A percentile compares a stretch with the other conserved stretches of the same genome.
phyloP scores from a whole-genome alignment of 2,329 filamentous ascomycete genomes.

The Epichloe festucae region DNA sequence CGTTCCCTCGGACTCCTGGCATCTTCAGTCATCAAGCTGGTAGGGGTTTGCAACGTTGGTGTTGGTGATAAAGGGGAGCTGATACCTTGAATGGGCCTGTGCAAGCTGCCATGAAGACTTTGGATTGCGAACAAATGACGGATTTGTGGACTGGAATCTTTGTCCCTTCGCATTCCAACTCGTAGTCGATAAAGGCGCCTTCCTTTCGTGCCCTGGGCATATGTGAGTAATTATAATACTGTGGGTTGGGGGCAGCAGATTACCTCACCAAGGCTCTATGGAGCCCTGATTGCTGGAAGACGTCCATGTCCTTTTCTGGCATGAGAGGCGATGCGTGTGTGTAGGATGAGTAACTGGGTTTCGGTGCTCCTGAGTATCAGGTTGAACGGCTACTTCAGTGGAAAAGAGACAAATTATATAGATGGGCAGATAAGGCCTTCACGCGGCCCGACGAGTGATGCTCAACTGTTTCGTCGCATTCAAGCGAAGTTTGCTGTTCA shows the following conservation, averaged over 20 bases:
- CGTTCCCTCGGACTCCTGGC: background rate
- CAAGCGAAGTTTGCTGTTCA: background rate
- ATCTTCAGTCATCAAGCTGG: background rate
- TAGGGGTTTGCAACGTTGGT: background rate
- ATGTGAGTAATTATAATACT: background rate
- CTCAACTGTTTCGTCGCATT: background rate
- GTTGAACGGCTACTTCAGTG: background rate
- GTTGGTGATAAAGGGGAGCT: background rate
- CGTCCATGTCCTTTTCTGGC: background rate
- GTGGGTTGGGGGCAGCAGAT: background rate
- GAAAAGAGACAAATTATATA: background rate
- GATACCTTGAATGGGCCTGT: background rate
- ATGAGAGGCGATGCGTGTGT: background rate
- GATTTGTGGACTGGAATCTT: background rate
- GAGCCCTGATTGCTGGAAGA: background rate
- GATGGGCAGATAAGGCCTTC: background rate
- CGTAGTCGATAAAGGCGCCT: background rate
- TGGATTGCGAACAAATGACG: conserved; percentile 1
- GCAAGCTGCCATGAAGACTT: conserved; percentile 1
- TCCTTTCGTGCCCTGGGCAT: background rate
- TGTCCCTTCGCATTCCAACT: background rate
- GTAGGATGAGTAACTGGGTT: background rate
- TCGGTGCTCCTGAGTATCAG: background rate
- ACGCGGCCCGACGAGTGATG: background rate
- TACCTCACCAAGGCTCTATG: background rate